A percentile compares a stretch with the other conserved stretches of the same genome.
phyloP scores from a whole-genome alignment of 345 rosid species.

The Brassica napus region Da-Ae NC_063437.1:15192001-15192500 shows the following conservation, averaged over 20 bases:
- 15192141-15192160: constrained; percentile 99
- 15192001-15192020: constrained; percentile 31
- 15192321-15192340: background rate
- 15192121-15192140: constrained; percentile 93
- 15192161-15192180: constrained; percentile 90
- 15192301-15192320: background rate
- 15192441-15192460: constrained; percentile 95
- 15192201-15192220: constrained; percentile 88
- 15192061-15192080: constrained; percentile 10
- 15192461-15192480: constrained; percentile 98
- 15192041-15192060: background rate
- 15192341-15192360: background rate
- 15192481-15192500: constrained; percentile 98
- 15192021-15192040: background rate
- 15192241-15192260: constrained; percentile 62
- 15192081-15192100: constrained; percentile 90
- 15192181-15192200: constrained; percentile 85
- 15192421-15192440: constrained; percentile 96
- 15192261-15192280: background rate
- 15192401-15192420: constrained; percentile 78
- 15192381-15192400: constrained; percentile 53
- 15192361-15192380: background rate
- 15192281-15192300: background rate
- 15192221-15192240: constrained; percentile 73
- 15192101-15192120: constrained; percentile 87